Evolutionary conservation across 1,284 basidiomycete species (phyloP).

Genomic region (Sporisorium exsertum): DNA sequence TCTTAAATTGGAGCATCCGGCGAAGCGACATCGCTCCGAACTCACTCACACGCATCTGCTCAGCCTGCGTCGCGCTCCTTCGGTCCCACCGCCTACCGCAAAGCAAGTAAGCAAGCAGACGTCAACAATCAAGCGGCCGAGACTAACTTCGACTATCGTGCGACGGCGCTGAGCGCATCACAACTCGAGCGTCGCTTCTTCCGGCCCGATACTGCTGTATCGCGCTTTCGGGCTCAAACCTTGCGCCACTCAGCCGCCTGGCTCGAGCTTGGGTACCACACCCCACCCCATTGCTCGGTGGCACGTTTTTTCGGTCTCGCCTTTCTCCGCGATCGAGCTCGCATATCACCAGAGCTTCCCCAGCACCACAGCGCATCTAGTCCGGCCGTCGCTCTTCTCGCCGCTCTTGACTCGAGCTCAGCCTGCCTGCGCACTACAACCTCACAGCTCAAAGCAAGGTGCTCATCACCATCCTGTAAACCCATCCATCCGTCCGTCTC

Average conservation of each 20-base stretch:
- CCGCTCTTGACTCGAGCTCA: neutral
- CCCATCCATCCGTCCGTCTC: neutral
- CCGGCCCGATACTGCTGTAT: slow-evolving; percentile 7
- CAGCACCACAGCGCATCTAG: neutral
- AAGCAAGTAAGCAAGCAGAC: slow-evolving; percentile 1
- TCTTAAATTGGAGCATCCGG: too few species aligned
- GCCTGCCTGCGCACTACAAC: neutral
- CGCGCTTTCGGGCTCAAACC: neutral
- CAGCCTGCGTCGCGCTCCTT: neutral
- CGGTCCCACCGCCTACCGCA: neutral
- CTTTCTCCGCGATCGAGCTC: slow-evolving; percentile 1
- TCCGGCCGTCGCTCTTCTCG: neutral
- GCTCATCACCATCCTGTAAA: neutral
- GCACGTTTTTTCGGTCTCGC: slow-evolving; percentile 3
- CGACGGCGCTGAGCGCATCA: neutral
- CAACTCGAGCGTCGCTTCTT: slow-evolving; percentile 3
- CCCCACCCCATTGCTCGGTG: neutral
- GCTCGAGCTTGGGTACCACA: neutral
- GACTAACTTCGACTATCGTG: slow-evolving; percentile 1
- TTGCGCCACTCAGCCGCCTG: too few species aligned
- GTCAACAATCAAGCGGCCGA: slow-evolving; percentile 2
- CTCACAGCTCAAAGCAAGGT: neutral
- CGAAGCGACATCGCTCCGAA: too few species aligned
- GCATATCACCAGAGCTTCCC: neutral
- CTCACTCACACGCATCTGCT: too few species aligned